A percentile compares a stretch with the other conserved stretches of the same genome.
These are phyloP conservation scores for Gleditsia sinensis DNA, from an alignment of 306 rosid genomes.

Conservation along the genomic window DNA sequence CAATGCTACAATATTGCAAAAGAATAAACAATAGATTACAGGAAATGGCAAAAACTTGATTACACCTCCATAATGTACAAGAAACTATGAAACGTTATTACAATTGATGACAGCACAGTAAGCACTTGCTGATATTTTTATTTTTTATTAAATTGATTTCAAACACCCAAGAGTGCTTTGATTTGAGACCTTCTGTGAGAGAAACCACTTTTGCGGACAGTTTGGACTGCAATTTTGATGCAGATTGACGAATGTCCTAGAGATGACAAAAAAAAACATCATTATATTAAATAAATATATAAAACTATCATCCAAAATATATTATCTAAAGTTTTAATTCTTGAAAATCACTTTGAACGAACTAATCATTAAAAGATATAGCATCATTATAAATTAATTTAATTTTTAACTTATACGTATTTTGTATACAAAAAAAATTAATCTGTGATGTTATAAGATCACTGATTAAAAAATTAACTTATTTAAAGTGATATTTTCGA, in stretches of 20 bases:
- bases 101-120: conserved; percentile 5
- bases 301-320: no score
- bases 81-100: conserved; percentile 13
- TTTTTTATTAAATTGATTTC: background rate
- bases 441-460: no score
- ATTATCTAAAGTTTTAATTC: no score
- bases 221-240: conserved; percentile 74
- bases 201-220: conserved; percentile 81
- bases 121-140: background rate
- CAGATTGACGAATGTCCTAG: conserved; percentile 90
- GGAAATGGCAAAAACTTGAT: background rate
- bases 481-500: no score
- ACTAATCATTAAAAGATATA: no score
- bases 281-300: no score
- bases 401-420: no score
- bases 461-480: no score
- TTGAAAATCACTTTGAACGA: no score
- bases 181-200: conserved; percentile 89
- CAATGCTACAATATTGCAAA: background rate
- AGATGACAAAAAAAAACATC: conserved; percentile 17
- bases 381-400: no score
- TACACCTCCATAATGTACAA: conserved; percentile 36
- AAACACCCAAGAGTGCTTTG: conserved; percentile 48
- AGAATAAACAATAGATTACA: background rate
- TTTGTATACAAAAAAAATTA: no score